phyloP scores from a whole-genome alignment of 345 rosid species.

The Diplotaxis tenuifolia region DNA sequence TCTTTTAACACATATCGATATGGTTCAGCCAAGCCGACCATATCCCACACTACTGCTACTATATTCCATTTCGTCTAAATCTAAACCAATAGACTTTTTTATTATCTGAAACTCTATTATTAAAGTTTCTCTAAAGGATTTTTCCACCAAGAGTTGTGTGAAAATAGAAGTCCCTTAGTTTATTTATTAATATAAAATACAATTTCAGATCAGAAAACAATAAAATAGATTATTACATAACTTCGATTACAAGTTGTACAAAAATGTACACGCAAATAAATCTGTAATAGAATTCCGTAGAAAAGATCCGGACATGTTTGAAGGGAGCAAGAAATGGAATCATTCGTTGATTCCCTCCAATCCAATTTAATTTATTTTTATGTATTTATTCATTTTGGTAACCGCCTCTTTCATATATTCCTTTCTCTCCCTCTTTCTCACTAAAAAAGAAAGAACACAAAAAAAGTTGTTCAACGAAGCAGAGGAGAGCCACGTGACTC shows the following conservation, averaged over 20 bases:
- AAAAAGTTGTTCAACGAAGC: background rate
- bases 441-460: background rate
- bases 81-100: background rate
- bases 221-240: background rate
- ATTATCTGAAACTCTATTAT: background rate
- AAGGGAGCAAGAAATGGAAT: slow-evolving; percentile 29
- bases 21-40: background rate
- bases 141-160: slow-evolving; percentile 2
- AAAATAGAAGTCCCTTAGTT: background rate
- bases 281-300: background rate
- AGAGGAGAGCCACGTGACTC: slow-evolving; percentile 33
- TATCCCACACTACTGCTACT: background rate
- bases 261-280: slow-evolving; percentile 25
- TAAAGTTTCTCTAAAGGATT: background rate
- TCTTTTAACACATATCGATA: background rate
- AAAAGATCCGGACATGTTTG: slow-evolving; percentile 36
- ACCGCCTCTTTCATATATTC: slow-evolving; percentile 29
- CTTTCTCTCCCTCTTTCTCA: background rate
- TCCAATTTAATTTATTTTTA: background rate
- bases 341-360: slow-evolving; percentile 37
- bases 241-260: slow-evolving; percentile 15
- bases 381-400: slow-evolving; percentile 9
- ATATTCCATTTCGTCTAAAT: too few relatives aligned
- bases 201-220: background rate
- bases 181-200: background rate